Evolutionary conservation across 1,139 yeast genomes (phyloP), one percentile per base, ranked within the genome.

Genomic region (Geotrichum restrictum): DNA sequence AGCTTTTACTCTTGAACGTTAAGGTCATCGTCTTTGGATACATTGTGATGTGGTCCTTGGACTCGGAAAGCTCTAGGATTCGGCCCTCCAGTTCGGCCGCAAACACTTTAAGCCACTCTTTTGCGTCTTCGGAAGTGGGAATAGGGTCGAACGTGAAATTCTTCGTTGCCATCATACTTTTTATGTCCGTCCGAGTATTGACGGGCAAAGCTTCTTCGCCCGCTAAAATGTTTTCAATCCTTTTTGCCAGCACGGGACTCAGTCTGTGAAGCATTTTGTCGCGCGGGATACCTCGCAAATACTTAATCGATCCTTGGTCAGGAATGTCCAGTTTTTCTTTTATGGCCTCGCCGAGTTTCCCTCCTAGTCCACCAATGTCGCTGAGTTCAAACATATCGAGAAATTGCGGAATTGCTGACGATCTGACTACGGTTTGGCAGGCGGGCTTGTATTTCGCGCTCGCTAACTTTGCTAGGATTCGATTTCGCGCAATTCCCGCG

Each of bases 281-380:
- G 4, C 71, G 62, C 7, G 68, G 60, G 1, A 65, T 50, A 2
- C 57, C 55, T 7, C 61, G 61, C 10, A 70, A 49, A 33, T 55
- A 55, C 34, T 58, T 54, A 10, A 69, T 61, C 3, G 70, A 60
- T 1, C 60, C 64, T 4, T 58, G 59, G 13, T 63, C 65, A 1
- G 72, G 70, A 1, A 70, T 54, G 0, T 62, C 58, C 3, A 72
- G 69, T 32, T 72, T 67, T 16, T 70, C 66, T 22, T 76, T 60
- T 0, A 89, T 71, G n/a, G 71, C 70, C 8, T 82, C 82, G 0
- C 98, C 98, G 5, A 78, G 71, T 61, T 87, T 88, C 1, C 98
- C 98, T 3, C 98, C 98, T 75, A 91, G 73, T 0, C 96, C 91
- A 75, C 95, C 85, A 54, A 91, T 78, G 61, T 91, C 96, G 0